Conservation (phyloP, 2,329 filamentous ascomycete species). For the Graphilbum fragrans region DNA sequence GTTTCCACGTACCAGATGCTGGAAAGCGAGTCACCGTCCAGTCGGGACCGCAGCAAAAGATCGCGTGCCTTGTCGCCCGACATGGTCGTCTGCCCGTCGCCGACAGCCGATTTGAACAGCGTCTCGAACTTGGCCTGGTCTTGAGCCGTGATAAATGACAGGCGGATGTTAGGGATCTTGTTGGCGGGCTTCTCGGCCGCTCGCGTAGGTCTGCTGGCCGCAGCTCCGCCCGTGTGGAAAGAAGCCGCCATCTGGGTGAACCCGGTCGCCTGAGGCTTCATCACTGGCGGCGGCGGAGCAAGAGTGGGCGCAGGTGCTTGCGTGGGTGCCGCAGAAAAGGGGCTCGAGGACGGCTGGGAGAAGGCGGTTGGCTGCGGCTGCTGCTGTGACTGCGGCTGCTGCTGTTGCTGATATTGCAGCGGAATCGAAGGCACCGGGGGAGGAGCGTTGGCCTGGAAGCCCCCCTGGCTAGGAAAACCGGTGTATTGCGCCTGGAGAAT, state of each 20-base stretch:
- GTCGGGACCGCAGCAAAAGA: constrained; percentile 73
- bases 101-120: constrained; percentile 89
- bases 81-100: constrained; percentile 71
- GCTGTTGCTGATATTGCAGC: constrained; percentile 24
- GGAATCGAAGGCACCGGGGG: constrained; percentile 49
- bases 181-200: constrained; percentile 41
- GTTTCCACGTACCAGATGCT: constrained; percentile 65
- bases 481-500: constrained; percentile 56
- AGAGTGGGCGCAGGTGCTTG: constrained; percentile 31
- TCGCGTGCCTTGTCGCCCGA: constrained; percentile 89
- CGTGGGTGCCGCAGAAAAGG: constrained; percentile 36
- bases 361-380: constrained; percentile 19
- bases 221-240: constrained; percentile 42
- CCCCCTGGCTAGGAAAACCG: constrained; percentile 46
- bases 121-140: constrained; percentile 98
- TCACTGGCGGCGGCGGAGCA: constrained; percentile 35
- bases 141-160: constrained; percentile 90
- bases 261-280: constrained; percentile 54
- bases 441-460: constrained; percentile 43
- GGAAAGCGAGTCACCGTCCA: constrained; percentile 76
- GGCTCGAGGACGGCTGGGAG: constrained; percentile 29
- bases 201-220: constrained; percentile 23
- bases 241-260: constrained; percentile 57
- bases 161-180: constrained; percentile 84
- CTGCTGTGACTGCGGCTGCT: constrained; percentile 43